Percentiles rank a stretch among this genome's conserved stretches.
Evolutionary conservation across 352 stramenopile species (phyloP).

Genomic region (Saprolegnia diclina): DNA sequence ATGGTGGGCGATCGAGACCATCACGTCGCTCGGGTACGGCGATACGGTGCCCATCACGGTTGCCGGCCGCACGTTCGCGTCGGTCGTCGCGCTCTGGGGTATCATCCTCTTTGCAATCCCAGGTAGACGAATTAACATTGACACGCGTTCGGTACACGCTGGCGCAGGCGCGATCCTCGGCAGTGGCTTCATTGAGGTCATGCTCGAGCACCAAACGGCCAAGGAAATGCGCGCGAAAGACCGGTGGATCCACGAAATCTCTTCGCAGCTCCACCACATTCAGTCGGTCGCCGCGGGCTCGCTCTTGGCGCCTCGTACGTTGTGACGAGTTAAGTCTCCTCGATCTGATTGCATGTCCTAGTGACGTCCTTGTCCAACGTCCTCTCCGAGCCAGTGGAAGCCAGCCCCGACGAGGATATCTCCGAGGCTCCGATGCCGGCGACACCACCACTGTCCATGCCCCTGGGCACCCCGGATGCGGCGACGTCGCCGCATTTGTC

Average conservation of each 20-base stretch:
- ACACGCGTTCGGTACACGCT: not conserved
- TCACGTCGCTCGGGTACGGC: slow-evolving; percentile 81
- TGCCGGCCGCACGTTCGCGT: slow-evolving; percentile 61
- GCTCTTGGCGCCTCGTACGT: not conserved
- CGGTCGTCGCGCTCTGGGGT: slow-evolving; percentile 70
- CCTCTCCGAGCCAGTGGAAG: no score
- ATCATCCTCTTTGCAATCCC: slow-evolving; percentile 84
- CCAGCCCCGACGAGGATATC: no score
- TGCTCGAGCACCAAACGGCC: slow-evolving; percentile 63
- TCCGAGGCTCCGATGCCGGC: not conserved
- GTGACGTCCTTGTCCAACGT: not conserved
- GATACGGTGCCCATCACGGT: slow-evolving; percentile 76
- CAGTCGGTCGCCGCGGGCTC: slow-evolving; percentile 3
- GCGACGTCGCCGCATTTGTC: not conserved
- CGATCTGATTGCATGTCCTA: not conserved
- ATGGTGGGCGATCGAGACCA: slow-evolving; percentile 78
- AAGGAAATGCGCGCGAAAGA: slow-evolving; percentile 13
- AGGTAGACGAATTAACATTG: slow-evolving; percentile 16
- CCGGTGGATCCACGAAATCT: slow-evolving; percentile 13
- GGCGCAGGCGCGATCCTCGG: slow-evolving; percentile 49
- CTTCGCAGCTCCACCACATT: not conserved
- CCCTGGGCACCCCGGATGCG: not conserved
- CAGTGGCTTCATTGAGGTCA: slow-evolving; percentile 76
- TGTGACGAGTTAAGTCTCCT: not conserved
- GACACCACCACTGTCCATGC: not conserved